Evolutionary conservation across 2,329 filamentous ascomycete species (phyloP).

Genomic region (Sclerotinia minor): DNA sequence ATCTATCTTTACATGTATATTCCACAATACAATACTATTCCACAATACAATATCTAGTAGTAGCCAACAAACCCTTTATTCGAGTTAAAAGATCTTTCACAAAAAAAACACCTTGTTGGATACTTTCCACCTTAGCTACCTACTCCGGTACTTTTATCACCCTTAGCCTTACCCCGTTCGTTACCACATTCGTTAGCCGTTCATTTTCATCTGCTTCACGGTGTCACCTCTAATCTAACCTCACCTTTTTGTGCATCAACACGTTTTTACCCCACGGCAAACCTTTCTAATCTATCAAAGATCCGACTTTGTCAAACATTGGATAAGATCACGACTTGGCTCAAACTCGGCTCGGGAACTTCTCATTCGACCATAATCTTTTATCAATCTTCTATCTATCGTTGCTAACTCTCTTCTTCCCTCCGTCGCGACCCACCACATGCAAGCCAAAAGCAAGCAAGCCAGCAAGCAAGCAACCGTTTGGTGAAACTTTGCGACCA

Average conservation of each 20-base stretch:
- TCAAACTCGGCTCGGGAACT: not conserved
- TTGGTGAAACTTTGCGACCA: constrained; percentile 8
- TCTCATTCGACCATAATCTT: not conserved
- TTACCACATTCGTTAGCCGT: no score
- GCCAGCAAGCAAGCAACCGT: constrained; percentile 7
- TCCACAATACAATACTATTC: no score
- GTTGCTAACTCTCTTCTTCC: not conserved
- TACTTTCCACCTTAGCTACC: not conserved
- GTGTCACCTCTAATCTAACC: not conserved
- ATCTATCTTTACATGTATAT: no score
- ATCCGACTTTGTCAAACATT: not conserved
- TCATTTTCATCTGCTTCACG: not conserved
- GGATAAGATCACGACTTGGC: constrained; percentile 2
- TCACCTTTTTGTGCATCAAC: constrained; percentile 2
- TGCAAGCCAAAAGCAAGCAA: constrained; percentile 1
- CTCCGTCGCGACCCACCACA: not conserved
- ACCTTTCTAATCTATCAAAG: not conserved
- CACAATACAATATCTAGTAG: no score
- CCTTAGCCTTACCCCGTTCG: no score
- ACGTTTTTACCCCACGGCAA: constrained; percentile 1
- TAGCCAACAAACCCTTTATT: no score
- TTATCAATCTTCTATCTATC: not conserved
- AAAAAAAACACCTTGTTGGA: constrained; percentile 25
- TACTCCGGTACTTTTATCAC: not conserved
- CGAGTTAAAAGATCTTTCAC: not conserved